Evolutionary conservation across 192 early-diverging fungal species (phyloP).

Genomic region (Glomus cerebriforme): DNA sequence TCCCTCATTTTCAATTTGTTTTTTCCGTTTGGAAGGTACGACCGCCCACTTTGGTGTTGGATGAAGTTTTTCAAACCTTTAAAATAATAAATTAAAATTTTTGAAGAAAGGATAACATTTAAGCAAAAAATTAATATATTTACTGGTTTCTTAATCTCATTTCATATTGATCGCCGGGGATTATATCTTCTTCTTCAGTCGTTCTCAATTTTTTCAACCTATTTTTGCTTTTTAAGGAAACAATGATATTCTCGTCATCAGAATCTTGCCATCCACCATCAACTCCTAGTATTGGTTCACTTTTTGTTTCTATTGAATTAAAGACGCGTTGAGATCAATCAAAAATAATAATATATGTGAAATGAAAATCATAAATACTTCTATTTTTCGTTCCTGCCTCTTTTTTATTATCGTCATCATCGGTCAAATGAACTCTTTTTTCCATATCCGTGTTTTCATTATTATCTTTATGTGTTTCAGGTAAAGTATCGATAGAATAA

Average conservation of each 20-base stretch:
- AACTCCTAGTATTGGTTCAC: background rate
- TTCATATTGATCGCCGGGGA: constrained; percentile 84
- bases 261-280: constrained; percentile 79
- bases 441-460: background rate
- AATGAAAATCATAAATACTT: background rate
- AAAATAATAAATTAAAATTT: background rate
- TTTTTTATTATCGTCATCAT: background rate
- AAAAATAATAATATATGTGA: background rate
- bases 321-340: background rate
- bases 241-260: constrained; percentile 67
- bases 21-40: constrained; percentile 53
- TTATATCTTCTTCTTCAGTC: constrained; percentile 69
- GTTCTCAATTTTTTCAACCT: constrained; percentile 79
- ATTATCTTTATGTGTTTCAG: background rate
- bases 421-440: background rate
- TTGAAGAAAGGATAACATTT: background rate
- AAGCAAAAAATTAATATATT: constrained; percentile 25
- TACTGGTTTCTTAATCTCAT: constrained; percentile 80
- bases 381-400: background rate
- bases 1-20: constrained; percentile 30
- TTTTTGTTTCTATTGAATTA: background rate
- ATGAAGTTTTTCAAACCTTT: constrained; percentile 77
- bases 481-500: background rate
- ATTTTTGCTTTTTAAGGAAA: constrained; percentile 68
- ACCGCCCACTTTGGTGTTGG: constrained; percentile 86